These are phyloP conservation scores for Jaltomata sinuosa DNA, from an alignment of 257 asterid genomes.

Conservation along the genomic window DNA sequence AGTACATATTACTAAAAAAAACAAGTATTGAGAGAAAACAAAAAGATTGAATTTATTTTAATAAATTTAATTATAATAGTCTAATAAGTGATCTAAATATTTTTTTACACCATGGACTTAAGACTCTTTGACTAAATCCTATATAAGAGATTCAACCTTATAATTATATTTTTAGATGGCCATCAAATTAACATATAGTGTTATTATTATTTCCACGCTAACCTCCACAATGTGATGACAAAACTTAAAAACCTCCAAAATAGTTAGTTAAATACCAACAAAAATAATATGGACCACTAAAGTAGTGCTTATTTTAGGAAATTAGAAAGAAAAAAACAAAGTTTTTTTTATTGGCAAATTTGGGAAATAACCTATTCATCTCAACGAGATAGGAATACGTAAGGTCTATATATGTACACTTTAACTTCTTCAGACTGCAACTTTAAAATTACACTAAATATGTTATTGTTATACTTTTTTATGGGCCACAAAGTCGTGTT, in stretches of 20 bases:
- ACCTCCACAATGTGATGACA: not conserved
- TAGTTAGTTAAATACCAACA: not conserved
- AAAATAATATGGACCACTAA: not conserved
- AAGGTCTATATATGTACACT: not conserved
- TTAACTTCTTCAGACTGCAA: not conserved
- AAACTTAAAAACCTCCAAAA: not conserved
- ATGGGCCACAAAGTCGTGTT: not conserved
- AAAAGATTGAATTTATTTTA: too few species aligned
- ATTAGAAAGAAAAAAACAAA: not conserved
- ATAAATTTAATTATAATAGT: too few species aligned
- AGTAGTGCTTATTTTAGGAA: not conserved
- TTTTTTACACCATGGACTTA: not conserved
- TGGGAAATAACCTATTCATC: not conserved
- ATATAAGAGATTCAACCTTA: not conserved
- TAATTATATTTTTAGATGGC: too few species aligned
- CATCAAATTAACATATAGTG: too few species aligned
- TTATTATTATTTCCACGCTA: not conserved
- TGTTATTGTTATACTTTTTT: not conserved
- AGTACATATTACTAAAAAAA: too few species aligned
- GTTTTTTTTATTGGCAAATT: not conserved
- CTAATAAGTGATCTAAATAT: not conserved
- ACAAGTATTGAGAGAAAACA: not conserved
- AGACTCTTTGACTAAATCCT: too few species aligned
- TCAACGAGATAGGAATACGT: not conserved
- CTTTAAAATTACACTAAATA: not conserved